Evolutionary conservation across 345 rosid genomes (phyloP).

Genomic region (Melaleuca alternifolia): DNA sequence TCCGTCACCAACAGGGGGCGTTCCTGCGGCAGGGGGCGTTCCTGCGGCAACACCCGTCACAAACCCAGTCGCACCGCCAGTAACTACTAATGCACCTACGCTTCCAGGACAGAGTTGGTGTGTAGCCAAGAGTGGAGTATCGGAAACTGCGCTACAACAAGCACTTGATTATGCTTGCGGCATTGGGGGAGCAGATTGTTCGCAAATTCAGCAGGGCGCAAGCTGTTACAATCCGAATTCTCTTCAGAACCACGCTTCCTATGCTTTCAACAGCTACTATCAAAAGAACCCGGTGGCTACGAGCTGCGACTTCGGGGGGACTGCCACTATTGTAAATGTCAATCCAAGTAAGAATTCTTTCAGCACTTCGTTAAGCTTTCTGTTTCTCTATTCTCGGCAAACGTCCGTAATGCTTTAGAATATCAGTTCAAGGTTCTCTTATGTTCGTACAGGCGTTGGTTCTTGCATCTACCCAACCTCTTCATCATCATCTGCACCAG

Average conservation of each 20-base stretch:
- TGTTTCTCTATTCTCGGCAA: conserved; percentile 48
- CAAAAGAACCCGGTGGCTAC: conserved; percentile 70
- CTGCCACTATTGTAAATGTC: conserved; percentile 38
- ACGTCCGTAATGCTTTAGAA: neutral
- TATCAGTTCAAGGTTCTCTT: neutral
- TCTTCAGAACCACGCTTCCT: conserved; percentile 81
- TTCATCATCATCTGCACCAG: conserved; percentile 37
- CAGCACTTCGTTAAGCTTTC: neutral
- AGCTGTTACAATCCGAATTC: conserved; percentile 64
- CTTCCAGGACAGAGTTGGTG: conserved; percentile 86
- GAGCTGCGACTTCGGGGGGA: conserved; percentile 89
- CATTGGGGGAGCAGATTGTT: conserved; percentile 71
- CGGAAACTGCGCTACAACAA: conserved; percentile 43
- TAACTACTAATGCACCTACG: conserved; percentile 47
- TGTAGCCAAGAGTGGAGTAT: conserved; percentile 56
- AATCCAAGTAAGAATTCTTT: conserved; percentile 70
- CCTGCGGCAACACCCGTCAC: conserved; percentile 30
- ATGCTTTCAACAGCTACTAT: conserved; percentile 89
- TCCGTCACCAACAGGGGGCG: conserved; percentile 42
- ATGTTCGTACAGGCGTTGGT: conserved; percentile 52
- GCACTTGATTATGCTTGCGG: conserved; percentile 98
- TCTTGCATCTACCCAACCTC: conserved; percentile 62
- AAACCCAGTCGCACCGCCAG: conserved; percentile 47
- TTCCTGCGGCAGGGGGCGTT: conserved; percentile 28
- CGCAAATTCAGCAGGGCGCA: conserved; percentile 78